Evolutionary conservation across 306 rosid genomes (phyloP).

Genomic region (Alnus glutinosa): DNA sequence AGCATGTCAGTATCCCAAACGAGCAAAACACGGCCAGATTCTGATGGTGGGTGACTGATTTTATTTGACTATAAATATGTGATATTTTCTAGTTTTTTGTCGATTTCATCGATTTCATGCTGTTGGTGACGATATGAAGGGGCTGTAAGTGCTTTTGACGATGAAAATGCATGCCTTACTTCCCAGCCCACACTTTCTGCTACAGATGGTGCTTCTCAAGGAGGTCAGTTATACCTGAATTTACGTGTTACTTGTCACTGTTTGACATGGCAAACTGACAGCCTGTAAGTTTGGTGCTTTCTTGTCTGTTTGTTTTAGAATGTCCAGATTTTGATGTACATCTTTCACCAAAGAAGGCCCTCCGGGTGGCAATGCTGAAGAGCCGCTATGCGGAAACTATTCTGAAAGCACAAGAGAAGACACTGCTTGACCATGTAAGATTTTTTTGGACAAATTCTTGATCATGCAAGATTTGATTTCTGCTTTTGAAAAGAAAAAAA

Average conservation of each 20-base stretch:
- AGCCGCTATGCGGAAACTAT: conserved; percentile 93
- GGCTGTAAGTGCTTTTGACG: conserved; percentile 62
- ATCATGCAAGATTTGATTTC: neutral
- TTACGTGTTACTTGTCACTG: conserved; percentile 5
- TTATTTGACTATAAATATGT: conserved; percentile 24
- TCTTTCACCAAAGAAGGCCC: conserved; percentile 85
- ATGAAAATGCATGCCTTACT: conserved; percentile 47
- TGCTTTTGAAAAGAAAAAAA: neutral
- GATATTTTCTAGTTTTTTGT: conserved; percentile 15
- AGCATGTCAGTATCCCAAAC: conserved; percentile 40
- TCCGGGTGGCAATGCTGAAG: conserved; percentile 86
- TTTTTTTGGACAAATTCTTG: neutral
- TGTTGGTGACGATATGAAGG: conserved; percentile 54
- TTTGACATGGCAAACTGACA: conserved; percentile 6
- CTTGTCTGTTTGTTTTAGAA: conserved; percentile 36
- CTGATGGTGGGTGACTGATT: conserved; percentile 73
- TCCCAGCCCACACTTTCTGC: conserved; percentile 43
- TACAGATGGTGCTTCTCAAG: conserved; percentile 50
- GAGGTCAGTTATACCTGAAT: conserved; percentile 46
- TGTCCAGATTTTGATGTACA: conserved; percentile 52
- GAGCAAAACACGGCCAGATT: conserved; percentile 64
- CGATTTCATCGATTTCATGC: conserved; percentile 42
- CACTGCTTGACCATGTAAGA: conserved; percentile 70
- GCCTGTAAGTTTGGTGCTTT: conserved; percentile 8
- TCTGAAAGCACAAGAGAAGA: conserved; percentile 84